These are phyloP conservation scores for Chenopodium quinoa DNA, from an alignment of 148 eudicot species.

Conservation along the genomic window DNA sequence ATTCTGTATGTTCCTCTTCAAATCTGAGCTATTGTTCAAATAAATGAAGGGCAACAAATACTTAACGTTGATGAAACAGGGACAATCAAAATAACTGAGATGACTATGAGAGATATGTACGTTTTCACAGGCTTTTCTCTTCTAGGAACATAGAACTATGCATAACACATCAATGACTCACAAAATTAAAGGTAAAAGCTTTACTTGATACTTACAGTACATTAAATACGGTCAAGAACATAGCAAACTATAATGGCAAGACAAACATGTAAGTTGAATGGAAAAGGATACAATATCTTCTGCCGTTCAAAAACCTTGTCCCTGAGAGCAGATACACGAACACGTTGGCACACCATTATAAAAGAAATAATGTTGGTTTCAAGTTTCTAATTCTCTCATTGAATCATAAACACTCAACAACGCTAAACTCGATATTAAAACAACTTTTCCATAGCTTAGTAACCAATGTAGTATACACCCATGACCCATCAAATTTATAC, in stretches of 20 bases:
- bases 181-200: slow-evolving; percentile 4
- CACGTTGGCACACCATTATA: neutral
- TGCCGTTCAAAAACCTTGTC: slow-evolving; percentile 88
- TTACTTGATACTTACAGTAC: neutral
- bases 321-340: slow-evolving; percentile 51
- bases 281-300: slow-evolving; percentile 87
- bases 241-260: neutral
- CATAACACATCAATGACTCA: neutral
- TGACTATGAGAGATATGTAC: neutral
- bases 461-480: neutral
- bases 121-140: neutral
- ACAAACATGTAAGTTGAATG: neutral
- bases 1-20: slow-evolving; percentile 73
- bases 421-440: neutral
- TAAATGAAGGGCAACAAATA: slow-evolving; percentile 37
- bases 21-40: slow-evolving; percentile 56
- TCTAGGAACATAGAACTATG: neutral
- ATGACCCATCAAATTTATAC: neutral
- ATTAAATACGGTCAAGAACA: neutral
- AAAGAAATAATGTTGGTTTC: neutral
- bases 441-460: neutral
- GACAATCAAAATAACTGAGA: neutral
- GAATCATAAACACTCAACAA: neutral
- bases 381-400: neutral
- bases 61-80: neutral